Evolutionary conservation across 2,329 filamentous ascomycete species (phyloP), one percentile per base, ranked within the genome.

Genomic region (Alternaria triticimaculans): DNA sequence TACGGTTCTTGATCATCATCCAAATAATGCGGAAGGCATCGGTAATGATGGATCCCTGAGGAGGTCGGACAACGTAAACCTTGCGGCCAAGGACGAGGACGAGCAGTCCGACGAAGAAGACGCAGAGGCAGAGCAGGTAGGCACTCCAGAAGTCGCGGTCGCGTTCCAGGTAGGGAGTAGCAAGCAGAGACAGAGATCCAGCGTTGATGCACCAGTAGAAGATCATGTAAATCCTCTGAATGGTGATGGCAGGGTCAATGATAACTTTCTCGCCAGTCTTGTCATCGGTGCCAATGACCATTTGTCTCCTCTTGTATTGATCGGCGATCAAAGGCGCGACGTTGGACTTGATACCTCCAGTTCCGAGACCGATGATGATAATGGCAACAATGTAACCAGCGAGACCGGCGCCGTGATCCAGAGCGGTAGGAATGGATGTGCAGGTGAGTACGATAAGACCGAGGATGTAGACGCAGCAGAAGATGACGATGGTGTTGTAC

Each of bases 341-440:
- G 75, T 94, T 94, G 68, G 90, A 88, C 83, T 94, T 95, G 88
- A 94, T 93, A 77, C 92, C 90, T 70, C 92, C 92, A 5, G 91
- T 92, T 60, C 92, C 92, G 45, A 92, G 80, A 55, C 90, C 90
- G 75, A 93, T 87, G 75, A 93, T 86, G 46, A 92, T 81, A 55
- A 92, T 82, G 53, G 88, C 63, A 20, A 69, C 81, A 2, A 90
- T 78, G 79, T 92, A 92, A 62, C 87, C 88, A 14, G 83, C 90
- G 41, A 92, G 86, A 1, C 89, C 83, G 28, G 86, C 83, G 25
- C 88, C 84, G 49, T 87, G 81, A 41, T 86, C 80, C 45, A 94
- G 89, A 59, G 92, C 88, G 1, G 73, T 69, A 0, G 91, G 91
- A 3, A 91, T 83, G 6, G 91, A 87, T 3, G 90, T 88, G 54